Percentiles rank a stretch among this genome's conserved stretches.
Conservation (phyloP, 2,329 filamentous ascomycete species). For the Ceratocystis harringtonii region DNA sequence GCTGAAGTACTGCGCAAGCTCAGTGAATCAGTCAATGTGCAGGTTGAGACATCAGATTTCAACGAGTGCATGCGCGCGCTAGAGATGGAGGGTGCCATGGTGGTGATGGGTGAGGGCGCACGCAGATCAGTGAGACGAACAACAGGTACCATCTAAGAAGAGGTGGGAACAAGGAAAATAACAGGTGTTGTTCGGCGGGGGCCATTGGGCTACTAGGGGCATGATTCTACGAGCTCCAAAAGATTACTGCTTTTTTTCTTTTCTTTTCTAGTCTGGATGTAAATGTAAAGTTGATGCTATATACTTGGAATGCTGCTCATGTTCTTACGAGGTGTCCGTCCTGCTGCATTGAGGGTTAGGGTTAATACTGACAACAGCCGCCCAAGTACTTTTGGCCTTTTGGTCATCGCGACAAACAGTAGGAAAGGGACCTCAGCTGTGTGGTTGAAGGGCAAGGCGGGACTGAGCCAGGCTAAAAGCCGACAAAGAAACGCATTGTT, state of each 20-base stretch:
- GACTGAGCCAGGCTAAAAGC: not conserved
- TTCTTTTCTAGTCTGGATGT: not conserved
- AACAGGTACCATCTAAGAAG: conserved; percentile 2
- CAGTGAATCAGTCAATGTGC: conserved; percentile 52
- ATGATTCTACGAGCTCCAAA: not conserved
- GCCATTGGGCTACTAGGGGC: not conserved
- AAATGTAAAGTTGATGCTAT: not conserved
- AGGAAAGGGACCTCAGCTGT: not conserved
- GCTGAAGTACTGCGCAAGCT: conserved; percentile 62
- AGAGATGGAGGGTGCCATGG: conserved; percentile 72
- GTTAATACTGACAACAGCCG: not conserved
- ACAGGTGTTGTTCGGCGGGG: not conserved
- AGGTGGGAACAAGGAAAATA: not conserved
- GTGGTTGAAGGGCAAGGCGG: not conserved
- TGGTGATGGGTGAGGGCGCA: conserved; percentile 69
- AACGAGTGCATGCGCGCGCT: conserved; percentile 62
- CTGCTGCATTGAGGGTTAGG: not conserved
- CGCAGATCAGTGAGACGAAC: conserved; percentile 49
- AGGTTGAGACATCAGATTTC: conserved; percentile 68
- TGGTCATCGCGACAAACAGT: not conserved
- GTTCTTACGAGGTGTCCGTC: not conserved
- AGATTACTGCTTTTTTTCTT: not conserved
- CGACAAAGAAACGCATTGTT: not conserved
- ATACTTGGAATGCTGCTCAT: not conserved
- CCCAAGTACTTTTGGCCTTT: not conserved